Evolutionary conservation across 1,284 basidiomycete genomes (phyloP), one percentile per base, ranked within the genome.

Genomic region (Malassezia globosa): DNA sequence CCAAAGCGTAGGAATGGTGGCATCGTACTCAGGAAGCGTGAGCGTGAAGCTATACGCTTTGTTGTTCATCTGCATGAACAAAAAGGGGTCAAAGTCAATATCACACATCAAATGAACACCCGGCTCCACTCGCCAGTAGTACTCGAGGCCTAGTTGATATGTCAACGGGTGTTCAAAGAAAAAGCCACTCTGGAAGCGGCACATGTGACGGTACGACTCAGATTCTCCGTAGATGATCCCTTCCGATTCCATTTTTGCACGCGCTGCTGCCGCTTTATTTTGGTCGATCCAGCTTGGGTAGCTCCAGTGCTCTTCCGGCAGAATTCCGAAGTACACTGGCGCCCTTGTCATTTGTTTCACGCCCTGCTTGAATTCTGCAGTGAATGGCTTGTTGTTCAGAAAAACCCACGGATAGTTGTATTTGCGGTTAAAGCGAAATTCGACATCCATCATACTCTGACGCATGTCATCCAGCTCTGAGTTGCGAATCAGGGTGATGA

Each of bases 171-270:
- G 67, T 5, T 40, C 48, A 31, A 31, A 48, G 66, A 80, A 71
- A 73, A 87, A 87, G 27, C 88, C 88, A 46, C 85, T 87, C 72
- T 94, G 88, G 76, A 83, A 95, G 19, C 92, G 81, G 70, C 89
- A 94, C 76, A 69, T 73, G 63, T 77, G 76, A 18, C 77, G 68
- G 55, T 78, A 78, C 3, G 75, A 75, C 21, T 78, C 76, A 69
- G 69, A 75, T 76, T 83, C 84, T 62, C 87, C 89, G 58, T 94
- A 94, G 45, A 90, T 88, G 59, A 94, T 84, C 51, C 81, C 78
- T 46, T 86, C 76, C 59, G 23, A 3, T 6, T 19, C n/a, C 84
- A 92, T 79, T 55, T 76, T 76, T 41, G 77, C 75, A 46, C 86
- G 77, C 18, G 79, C 77, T 37, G 76, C 76, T 16, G 72, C 75